Evolutionary conservation across 495 filamentous ascomycete species (phyloP), one percentile per base, ranked within the genome.

Genomic region (Podospora appendiculata): DNA sequence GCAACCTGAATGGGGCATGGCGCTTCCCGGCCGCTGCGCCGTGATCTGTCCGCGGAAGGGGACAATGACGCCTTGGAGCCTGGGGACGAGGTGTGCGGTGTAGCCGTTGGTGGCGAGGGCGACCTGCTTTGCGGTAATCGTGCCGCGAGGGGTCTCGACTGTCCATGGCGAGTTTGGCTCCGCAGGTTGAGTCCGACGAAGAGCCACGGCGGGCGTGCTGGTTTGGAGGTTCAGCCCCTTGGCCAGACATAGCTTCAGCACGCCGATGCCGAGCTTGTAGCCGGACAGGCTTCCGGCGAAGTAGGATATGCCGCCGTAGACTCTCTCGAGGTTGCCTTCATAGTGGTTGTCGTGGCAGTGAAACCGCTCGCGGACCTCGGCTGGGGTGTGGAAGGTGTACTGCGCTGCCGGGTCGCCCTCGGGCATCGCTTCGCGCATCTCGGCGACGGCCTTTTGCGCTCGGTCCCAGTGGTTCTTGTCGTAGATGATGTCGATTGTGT

Each of bases 81-180:
- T 41, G 5, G 77, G 73, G 40, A 78, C 70, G 11, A 89, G 65
- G 13, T 67, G 70, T 1, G 82, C 78, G 2, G 84, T 82, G 58
- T 88, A 89, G 18, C 81, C 87, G 51, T 90, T 90, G 33, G 84
- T 89, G 25, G 86, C 87, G 45, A 88, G 62, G 8, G 89, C 70
- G 3, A 89, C 71, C 42, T 73, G 77, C 19, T 54, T 54, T 0
- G 85, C 73, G 8, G 39, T 59, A n/a, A 87, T 77, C 6, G 40
- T 62, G 13, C 83, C 83, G 19, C 80, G 69, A 12, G 63, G 50
- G 3, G 85, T 88, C 25, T 76, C 44, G 0, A 88, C 63, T 10
- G 53, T 59, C 67, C 79, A 81, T 5, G 25, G 25, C 17, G 11
- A 45, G 10, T 32, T 46, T 34, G 41, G 25, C 17, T 57, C 3